phyloP scores from a whole-genome alignment of 345 rosid genomes.

The Capsella bursapastoris region DNA sequence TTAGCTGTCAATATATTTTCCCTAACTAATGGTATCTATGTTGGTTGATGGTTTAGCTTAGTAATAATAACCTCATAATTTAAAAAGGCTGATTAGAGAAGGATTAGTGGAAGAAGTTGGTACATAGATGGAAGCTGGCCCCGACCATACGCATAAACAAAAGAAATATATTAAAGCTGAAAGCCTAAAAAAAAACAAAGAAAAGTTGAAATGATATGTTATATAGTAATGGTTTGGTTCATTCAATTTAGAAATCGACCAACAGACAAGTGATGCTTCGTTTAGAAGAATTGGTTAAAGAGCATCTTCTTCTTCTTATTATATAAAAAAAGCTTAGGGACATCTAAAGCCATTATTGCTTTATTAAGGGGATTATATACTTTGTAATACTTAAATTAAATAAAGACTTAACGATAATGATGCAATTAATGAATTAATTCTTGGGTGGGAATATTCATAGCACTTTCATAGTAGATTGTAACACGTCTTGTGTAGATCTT shows the following conservation, averaged over 20 bases:
- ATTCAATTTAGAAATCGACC: conserved; percentile 38
- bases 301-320: conserved; percentile 38
- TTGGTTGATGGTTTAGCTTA: conserved; percentile 33
- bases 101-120: conserved; percentile 43
- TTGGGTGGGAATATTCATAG: conserved; percentile 25
- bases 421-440: not conserved
- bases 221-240: conserved; percentile 25
- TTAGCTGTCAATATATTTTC: conserved; percentile 7
- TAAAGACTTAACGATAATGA: conserved; percentile 13
- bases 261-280: conserved; percentile 46
- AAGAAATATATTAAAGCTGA: not conserved
- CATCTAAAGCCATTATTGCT: conserved; percentile 38
- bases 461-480: conserved; percentile 7
- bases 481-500: conserved; percentile 31
- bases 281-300: conserved; percentile 40
- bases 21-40: not conserved
- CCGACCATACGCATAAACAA: conserved; percentile 24
- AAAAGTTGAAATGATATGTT: not conserved
- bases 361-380: not conserved
- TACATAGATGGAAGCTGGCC: conserved; percentile 33
- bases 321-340: conserved; percentile 6
- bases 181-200: no score
- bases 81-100: conserved; percentile 33
- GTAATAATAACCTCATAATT: conserved; percentile 29
- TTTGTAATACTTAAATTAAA: conserved; percentile 29